Percentiles rank a stretch among this genome's conserved stretches.
Conservation (phyloP, 169 alveolate genomes). For the Cryptosporidium canis region DNA sequence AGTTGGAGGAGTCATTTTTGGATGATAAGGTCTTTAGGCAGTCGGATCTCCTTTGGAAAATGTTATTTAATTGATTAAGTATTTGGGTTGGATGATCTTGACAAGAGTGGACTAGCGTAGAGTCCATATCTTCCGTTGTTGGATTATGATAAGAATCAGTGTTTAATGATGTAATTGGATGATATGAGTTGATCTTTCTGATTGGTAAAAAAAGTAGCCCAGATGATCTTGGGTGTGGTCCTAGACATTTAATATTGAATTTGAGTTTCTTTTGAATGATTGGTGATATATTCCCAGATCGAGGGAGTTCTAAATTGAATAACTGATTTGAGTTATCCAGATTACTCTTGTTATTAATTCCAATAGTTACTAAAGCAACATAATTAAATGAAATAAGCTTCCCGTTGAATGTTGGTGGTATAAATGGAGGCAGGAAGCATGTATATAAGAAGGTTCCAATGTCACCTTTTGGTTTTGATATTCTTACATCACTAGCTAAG, state of each 20-base stretch:
- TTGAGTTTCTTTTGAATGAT: slow-evolving; percentile 27
- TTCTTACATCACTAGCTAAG: slow-evolving; percentile 22
- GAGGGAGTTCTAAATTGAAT: neutral
- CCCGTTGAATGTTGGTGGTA: slow-evolving; percentile 57
- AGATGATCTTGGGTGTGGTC: slow-evolving; percentile 49
- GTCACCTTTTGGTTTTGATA: neutral
- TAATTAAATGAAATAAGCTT: slow-evolving; percentile 14
- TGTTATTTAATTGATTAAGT: neutral
- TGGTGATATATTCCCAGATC: neutral
- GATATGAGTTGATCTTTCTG: neutral
- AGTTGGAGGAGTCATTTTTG: neutral
- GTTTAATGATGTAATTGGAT: slow-evolving; percentile 48
- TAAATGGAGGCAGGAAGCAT: slow-evolving; percentile 52
- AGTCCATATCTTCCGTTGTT: neutral
- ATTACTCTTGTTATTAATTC: slow-evolving; percentile 25
- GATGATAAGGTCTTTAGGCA: neutral
- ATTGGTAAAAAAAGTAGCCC: neutral
- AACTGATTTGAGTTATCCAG: neutral
- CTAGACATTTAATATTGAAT: slow-evolving; percentile 51
- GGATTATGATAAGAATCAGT: neutral
- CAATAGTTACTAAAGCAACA: slow-evolving; percentile 16
- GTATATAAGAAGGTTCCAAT: slow-evolving; percentile 46
- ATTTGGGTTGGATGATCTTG: neutral
- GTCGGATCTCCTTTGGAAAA: neutral
- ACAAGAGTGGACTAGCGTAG: neutral